phyloP scores from a whole-genome alignment of 2,329 filamentous ascomycete genomes.

The Nigrospora oryzae region DNA sequence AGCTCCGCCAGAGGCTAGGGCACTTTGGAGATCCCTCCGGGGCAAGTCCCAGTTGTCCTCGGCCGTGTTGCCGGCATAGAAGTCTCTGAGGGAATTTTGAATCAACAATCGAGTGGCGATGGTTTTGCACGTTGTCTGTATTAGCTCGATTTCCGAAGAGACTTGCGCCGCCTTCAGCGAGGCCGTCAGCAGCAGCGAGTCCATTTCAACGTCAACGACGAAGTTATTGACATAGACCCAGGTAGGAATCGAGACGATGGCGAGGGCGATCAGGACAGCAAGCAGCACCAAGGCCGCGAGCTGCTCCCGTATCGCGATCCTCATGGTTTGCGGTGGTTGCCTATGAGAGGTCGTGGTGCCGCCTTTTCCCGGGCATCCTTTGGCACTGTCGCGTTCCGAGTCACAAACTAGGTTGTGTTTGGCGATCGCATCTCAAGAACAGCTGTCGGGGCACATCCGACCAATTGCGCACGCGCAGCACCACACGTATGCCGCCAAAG shows the following conservation, averaged over 20 bases:
- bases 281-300: slow-evolving; percentile 71
- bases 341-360: slow-evolving; percentile 17
- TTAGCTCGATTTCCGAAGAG: slow-evolving; percentile 67
- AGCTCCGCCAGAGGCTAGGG: slow-evolving; percentile 53
- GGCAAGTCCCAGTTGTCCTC: slow-evolving; percentile 53
- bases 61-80: slow-evolving; percentile 47
- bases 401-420: too few relatives aligned
- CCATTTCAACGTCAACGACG: slow-evolving; percentile 42
- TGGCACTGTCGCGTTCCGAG: neutral
- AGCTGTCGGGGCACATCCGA: too few relatives aligned
- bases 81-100: slow-evolving; percentile 41
- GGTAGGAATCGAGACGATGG: slow-evolving; percentile 72
- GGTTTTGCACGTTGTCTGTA: slow-evolving; percentile 65
- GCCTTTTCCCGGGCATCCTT: slow-evolving; percentile 21
- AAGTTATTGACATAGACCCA: slow-evolving; percentile 51
- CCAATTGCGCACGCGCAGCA: too few relatives aligned
- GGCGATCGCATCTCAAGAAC: too few relatives aligned
- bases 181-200: slow-evolving; percentile 67
- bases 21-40: slow-evolving; percentile 58
- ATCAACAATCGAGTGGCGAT: slow-evolving; percentile 60
- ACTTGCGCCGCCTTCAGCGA: slow-evolving; percentile 81
- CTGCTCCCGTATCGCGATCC: slow-evolving; percentile 82
- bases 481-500: too few relatives aligned
- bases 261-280: slow-evolving; percentile 64
- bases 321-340: slow-evolving; percentile 45